Evolutionary conservation across 2,329 filamentous ascomycete species (phyloP).

Genomic region (Onygena corvina): DNA sequence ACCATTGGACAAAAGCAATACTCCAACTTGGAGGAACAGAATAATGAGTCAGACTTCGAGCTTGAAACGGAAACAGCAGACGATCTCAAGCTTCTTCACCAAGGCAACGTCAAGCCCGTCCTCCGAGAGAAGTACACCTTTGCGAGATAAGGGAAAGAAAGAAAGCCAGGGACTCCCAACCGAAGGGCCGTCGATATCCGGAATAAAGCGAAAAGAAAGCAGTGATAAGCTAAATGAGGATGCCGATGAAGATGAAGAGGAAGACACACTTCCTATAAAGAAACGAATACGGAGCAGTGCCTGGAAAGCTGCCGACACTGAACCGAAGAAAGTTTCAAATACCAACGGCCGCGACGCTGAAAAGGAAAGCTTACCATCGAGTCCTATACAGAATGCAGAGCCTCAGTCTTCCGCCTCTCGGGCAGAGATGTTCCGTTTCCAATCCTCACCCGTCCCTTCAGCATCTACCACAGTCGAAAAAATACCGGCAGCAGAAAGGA

Average conservation of each 20-base stretch:
- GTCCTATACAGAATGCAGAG: slow-evolving; percentile 9
- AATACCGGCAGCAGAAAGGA: slow-evolving; percentile 39
- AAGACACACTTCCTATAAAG: slow-evolving; percentile 29
- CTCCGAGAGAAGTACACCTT: not conserved
- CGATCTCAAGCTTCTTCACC: slow-evolving; percentile 77
- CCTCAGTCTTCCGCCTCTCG: slow-evolving; percentile 28
- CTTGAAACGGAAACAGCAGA: slow-evolving; percentile 46
- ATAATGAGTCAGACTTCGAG: slow-evolving; percentile 16
- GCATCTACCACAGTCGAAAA: not conserved
- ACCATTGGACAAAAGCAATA: no score
- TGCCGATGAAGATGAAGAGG: slow-evolving; percentile 28
- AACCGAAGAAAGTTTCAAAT: slow-evolving; percentile 10
- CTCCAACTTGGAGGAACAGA: not conserved
- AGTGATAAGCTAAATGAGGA: slow-evolving; percentile 18
- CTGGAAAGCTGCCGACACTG: slow-evolving; percentile 9
- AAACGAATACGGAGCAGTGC: slow-evolving; percentile 30
- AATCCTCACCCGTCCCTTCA: slow-evolving; percentile 38
- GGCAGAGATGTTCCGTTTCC: slow-evolving; percentile 50
- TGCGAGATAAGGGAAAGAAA: not conserved
- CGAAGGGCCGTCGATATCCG: not conserved
- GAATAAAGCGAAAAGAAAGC: not conserved
- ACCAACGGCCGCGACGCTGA: slow-evolving; percentile 10
- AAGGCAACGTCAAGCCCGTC: slow-evolving; percentile 37
- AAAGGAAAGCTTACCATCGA: slow-evolving; percentile 11
- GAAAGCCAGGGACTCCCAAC: not conserved